A percentile compares a stretch with the other conserved stretches of the same genome.
These are phyloP conservation scores for Mycena vulgaris DNA, from an alignment of 768 basidiomycete species.

Conservation along the genomic window DNA sequence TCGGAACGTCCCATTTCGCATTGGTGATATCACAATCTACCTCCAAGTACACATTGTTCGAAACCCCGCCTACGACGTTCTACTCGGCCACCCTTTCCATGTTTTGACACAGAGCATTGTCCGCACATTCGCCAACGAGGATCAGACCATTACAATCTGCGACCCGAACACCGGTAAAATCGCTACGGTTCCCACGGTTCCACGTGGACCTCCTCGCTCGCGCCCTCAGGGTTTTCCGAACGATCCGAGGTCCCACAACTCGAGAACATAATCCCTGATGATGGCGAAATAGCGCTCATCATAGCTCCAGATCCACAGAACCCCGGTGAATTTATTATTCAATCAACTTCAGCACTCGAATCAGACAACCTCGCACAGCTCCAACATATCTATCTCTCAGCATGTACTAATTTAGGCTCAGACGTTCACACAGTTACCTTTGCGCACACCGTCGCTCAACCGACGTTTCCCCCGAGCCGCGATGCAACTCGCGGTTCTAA, in stretches of 20 bases:
- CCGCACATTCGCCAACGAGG: constrained; percentile 1
- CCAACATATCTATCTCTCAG: constrained; percentile 6
- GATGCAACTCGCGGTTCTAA: not conserved
- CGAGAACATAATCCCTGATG: constrained; percentile 16
- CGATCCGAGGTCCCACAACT: not conserved
- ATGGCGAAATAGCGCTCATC: constrained; percentile 14
- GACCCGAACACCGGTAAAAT: constrained; percentile 17
- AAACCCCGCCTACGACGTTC: constrained; percentile 26
- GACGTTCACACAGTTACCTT: constrained; percentile 1
- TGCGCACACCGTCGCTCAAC: constrained; percentile 12
- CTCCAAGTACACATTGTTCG: constrained; percentile 32
- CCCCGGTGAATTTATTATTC: constrained; percentile 4
- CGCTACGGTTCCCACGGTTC: constrained; percentile 8
- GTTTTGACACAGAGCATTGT: constrained; percentile 6
- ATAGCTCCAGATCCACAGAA: not conserved
- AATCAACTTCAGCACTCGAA: not conserved
- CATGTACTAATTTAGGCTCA: constrained; percentile 4
- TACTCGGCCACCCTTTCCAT: constrained; percentile 29
- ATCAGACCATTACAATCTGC: constrained; percentile 11
- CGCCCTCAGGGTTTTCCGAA: not conserved
- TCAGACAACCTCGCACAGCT: not conserved
- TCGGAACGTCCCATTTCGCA: constrained; percentile 28
- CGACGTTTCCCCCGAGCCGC: not conserved
- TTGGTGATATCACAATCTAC: constrained; percentile 21
- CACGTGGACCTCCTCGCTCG: not conserved